These are phyloP conservation scores for Paecilomyces niveus DNA, from an alignment of 2,329 filamentous ascomycete genomes.

Conservation along the genomic window DNA sequence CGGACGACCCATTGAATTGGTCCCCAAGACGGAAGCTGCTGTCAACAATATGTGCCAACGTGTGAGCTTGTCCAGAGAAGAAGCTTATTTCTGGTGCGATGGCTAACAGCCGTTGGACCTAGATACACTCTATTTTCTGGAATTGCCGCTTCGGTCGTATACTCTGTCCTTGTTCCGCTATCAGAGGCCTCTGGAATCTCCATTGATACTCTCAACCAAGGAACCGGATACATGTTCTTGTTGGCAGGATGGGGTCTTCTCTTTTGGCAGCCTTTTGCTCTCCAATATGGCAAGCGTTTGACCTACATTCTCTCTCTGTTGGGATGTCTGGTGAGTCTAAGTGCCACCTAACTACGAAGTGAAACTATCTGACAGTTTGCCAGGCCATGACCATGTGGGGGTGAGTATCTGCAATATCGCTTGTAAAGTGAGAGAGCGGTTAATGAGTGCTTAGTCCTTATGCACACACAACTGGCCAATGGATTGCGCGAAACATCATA, in stretches of 20 bases:
- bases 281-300: conserved; percentile 37
- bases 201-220: conserved; percentile 27
- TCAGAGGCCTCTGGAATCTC: conserved; percentile 29
- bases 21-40: conserved; percentile 35
- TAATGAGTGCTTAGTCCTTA: conserved; percentile 19
- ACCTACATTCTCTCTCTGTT: conserved; percentile 27
- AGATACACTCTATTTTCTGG: conserved; percentile 34
- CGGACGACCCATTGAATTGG: conserved; percentile 44
- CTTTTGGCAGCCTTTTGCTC: conserved; percentile 42
- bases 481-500: conserved; percentile 32
- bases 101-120: conserved; percentile 1
- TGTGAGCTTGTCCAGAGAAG: conserved; percentile 18
- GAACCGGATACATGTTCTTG: conserved; percentile 36
- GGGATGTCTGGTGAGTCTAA: conserved; percentile 23
- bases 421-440: conserved; percentile 5
- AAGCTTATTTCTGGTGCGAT: neutral
- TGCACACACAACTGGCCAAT: conserved; percentile 26
- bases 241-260: conserved; percentile 39
- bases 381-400: conserved; percentile 6
- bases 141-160: conserved; percentile 31
- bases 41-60: conserved; percentile 36
- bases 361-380: neutral
- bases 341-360: neutral
- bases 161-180: conserved; percentile 32
- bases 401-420: neutral